Percentiles rank a stretch among this genome's conserved stretches.
phyloP scores from a whole-genome alignment of 306 rosid species.

The Vigna unguiculata region DNA sequence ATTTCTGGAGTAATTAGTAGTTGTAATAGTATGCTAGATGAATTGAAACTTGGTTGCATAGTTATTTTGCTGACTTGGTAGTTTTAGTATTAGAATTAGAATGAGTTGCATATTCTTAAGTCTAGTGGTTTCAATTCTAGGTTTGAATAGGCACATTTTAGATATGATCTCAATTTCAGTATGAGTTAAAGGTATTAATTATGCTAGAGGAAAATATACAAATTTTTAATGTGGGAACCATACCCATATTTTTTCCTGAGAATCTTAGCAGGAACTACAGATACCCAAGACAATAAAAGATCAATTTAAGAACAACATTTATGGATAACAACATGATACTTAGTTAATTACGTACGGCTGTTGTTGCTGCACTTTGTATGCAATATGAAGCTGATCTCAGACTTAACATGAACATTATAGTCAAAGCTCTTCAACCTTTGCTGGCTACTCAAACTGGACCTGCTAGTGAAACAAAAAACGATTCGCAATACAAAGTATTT shows the following conservation, averaged over 20 bases:
- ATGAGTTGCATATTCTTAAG: too few species aligned
- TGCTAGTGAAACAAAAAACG: slow-evolving; percentile 58
- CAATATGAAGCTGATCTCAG: slow-evolving; percentile 98
- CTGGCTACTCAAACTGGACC: slow-evolving; percentile 76
- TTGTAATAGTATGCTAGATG: too few species aligned
- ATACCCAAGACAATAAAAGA: not conserved
- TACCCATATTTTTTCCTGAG: not conserved
- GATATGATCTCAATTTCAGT: not conserved
- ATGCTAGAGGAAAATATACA: slow-evolving; percentile 22
- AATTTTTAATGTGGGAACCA: not conserved
- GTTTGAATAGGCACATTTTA: too few species aligned
- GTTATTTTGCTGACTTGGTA: too few species aligned
- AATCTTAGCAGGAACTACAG: slow-evolving; percentile 23
- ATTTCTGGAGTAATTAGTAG: too few species aligned
- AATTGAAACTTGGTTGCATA: too few species aligned
- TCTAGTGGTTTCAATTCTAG: too few species aligned
- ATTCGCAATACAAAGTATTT: not conserved
- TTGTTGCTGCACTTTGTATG: slow-evolving; percentile 92
- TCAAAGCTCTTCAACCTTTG: slow-evolving; percentile 94
- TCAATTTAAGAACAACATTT: slow-evolving; percentile 4
- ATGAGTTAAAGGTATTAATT: slow-evolving; percentile 12
- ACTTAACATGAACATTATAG: slow-evolving; percentile 96
- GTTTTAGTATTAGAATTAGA: too few species aligned
- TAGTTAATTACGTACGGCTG: slow-evolving; percentile 76
- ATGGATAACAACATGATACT: slow-evolving; percentile 32